Evolutionary conservation across 1,139 yeast genomes (phyloP), one percentile per base, ranked within the genome.

Genomic region (Pichia inconspicua): DNA sequence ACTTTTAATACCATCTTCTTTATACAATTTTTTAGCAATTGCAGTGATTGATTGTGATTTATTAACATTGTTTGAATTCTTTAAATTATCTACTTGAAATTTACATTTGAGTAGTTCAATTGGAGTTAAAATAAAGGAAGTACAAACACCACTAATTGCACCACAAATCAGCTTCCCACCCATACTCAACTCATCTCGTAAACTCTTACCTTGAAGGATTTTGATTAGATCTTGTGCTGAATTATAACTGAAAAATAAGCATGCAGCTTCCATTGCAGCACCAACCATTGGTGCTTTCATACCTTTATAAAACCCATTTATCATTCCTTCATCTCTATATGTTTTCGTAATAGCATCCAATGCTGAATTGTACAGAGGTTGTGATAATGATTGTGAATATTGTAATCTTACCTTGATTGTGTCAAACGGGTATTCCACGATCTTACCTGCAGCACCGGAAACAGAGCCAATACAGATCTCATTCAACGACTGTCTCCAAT

Each of bases 351-450:
- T 78, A 62, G 94, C 82, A 52, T 75, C 78, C 25, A 71, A 42
- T 0, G 94, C 82, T 0, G 84, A 78, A 0, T 57, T 53, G 54
- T 68, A 77, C 25, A 69, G 56, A 0, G 78, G 78, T 12, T 52
- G 53, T 41, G 67, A 65, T 28, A 74, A 71, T 1, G 80, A 76
- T 55, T 79, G 81, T 0, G 95, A 79, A 47, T 63, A 65, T 65
- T 90, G 97, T 34, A 90, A 71, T 48, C 97, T 71, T 3, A 90
- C 97, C 64, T 90, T 90, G 46, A 89, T 76, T 0, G 97, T 90
- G 61, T 90, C 97, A 57, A 90, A 87, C 1, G 97, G 97, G 59
- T 82, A 89, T 65, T 90, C 97, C 7, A 90, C 77, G 34, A 85
- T 61, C 62, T 90, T 90, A 4, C 96, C 97, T 10, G 80, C 67